phyloP scores from a whole-genome alignment of 768 basidiomycete genomes.

The Trametes cingulata region DNA sequence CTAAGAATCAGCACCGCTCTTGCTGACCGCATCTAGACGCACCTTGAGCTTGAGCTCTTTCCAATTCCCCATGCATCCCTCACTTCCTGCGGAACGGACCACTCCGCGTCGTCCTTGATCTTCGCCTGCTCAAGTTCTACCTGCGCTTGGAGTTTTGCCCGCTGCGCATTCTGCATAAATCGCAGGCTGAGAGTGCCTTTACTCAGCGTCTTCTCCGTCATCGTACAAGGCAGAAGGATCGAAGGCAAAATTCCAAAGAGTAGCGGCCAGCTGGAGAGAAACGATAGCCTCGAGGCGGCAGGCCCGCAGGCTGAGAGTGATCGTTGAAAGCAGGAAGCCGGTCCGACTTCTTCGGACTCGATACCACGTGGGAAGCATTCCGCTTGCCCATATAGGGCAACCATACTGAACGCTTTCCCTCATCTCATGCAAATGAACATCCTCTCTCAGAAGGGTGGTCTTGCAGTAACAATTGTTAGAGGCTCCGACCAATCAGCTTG shows the following conservation, averaged over 20 bases:
- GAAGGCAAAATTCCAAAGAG: neutral
- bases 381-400: neutral
- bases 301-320: neutral
- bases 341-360: slow-evolving; percentile 1
- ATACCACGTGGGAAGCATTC: neutral
- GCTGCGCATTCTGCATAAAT: slow-evolving; percentile 74
- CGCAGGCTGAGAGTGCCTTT: slow-evolving; percentile 63
- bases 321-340: neutral
- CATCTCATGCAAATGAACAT: no score
- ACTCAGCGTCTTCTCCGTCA: slow-evolving; percentile 57
- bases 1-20: neutral
- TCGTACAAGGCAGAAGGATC: slow-evolving; percentile 1
- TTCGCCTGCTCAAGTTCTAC: slow-evolving; percentile 53
- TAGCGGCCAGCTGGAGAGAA: neutral
- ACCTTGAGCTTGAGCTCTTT: slow-evolving; percentile 10
- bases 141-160: slow-evolving; percentile 50
- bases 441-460: no score
- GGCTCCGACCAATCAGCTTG: no score
- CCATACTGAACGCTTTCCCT: slow-evolving; percentile 3
- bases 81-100: slow-evolving; percentile 58
- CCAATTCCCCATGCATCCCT: slow-evolving; percentile 52
- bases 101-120: slow-evolving; percentile 63
- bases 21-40: neutral
- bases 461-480: no score
- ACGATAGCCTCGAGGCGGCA: neutral